Base-by-base conservation (phyloP, 352 stramenopile genomes). In the Lagenidium sp. region DNA sequence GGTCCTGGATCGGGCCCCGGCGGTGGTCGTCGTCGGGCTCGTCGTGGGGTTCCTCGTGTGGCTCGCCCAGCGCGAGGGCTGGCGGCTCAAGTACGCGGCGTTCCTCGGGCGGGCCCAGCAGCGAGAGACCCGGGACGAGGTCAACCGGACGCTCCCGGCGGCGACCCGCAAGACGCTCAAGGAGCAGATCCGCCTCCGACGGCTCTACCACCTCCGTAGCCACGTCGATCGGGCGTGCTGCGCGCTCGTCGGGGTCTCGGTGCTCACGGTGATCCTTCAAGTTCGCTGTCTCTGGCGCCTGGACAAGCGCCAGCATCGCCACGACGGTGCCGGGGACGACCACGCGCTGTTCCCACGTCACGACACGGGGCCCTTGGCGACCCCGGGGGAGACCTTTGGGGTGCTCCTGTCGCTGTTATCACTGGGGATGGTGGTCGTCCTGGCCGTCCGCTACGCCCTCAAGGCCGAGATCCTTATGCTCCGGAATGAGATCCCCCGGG, bases 271-370 rank as follows among this genome's bases (percentile, higher is more conserved):
- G 4, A 60, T 78, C 22, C 44, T 81, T 18, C 72, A 85, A 39
- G 65, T 82, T 13, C 69, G 69, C 15, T 68, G 60, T 4, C 79
- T 85, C 35, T 85, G 72, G 72, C 59, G 26, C 54, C n/a, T n/a
- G n/a, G n/a, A n/a, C n/a, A n/a, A n/a, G n/a, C n/a, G n/a, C n/a
- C n/a, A n/a, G n/a, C n/a, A n/a, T n/a, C n/a, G n/a, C n/a, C n/a
- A n/a, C n/a, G n/a, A n/a, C n/a, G n/a, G n/a, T n/a, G n/a, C n/a
- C n/a, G n/a, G n/a, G n/a, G n/a, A n/a, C n/a, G n/a, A n/a, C n/a
- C n/a, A n/a, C n/a, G n/a, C n/a, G n/a, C n/a, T n/a, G n/a, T n/a
- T n/a, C n/a, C n/a, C n/a, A n/a, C n/a, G n/a, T n/a, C n/a, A n/a
- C n/a, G n/a, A n/a, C n/a, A n/a, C n/a, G n/a, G n/a, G n/a, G n/a